Percentiles rank a stretch among this genome's conserved stretches.
Conservation (phyloP, 345 rosid species). For the Pistacia atlantica region DNA sequence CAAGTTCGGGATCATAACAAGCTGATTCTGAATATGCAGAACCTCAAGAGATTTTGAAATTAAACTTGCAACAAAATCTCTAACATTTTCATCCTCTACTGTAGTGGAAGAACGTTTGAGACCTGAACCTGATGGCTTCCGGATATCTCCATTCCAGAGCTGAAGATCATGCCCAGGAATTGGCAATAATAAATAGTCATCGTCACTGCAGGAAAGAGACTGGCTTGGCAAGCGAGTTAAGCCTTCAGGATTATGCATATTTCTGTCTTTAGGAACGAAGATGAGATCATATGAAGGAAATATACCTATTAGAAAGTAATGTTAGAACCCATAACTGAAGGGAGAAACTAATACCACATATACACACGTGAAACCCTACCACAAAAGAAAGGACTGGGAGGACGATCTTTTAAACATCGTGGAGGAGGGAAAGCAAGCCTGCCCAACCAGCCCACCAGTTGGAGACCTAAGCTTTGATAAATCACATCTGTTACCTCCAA, state of each 20-base stretch:
- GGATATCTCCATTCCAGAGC: conserved; percentile 15
- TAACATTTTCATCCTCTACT: neutral
- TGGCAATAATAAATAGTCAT: conserved; percentile 6
- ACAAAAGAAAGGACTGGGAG: neutral
- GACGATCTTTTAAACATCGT: conserved; percentile 11
- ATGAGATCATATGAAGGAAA: conserved; percentile 23
- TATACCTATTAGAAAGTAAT: neutral
- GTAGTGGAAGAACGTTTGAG: neutral
- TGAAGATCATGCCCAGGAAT: conserved; percentile 18
- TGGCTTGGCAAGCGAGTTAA: neutral
- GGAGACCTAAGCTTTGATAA: conserved; percentile 4
- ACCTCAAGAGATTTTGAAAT: conserved; percentile 2
- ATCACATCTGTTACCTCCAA: neutral
- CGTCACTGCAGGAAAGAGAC: neutral
- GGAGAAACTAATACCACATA: neutral
- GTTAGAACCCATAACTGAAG: neutral
- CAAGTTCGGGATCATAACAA: neutral
- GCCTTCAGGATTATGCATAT: neutral
- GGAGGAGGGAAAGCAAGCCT: conserved; percentile 29
- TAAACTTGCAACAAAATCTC: neutral
- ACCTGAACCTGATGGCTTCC: conserved; percentile 11
- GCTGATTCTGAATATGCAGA: neutral
- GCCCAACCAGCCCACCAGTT: conserved; percentile 28
- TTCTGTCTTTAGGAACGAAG: neutral
- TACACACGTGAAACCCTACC: neutral